phyloP scores from a whole-genome alignment of 495 filamentous ascomycete genomes.

The Penicillium steckii region DNA sequence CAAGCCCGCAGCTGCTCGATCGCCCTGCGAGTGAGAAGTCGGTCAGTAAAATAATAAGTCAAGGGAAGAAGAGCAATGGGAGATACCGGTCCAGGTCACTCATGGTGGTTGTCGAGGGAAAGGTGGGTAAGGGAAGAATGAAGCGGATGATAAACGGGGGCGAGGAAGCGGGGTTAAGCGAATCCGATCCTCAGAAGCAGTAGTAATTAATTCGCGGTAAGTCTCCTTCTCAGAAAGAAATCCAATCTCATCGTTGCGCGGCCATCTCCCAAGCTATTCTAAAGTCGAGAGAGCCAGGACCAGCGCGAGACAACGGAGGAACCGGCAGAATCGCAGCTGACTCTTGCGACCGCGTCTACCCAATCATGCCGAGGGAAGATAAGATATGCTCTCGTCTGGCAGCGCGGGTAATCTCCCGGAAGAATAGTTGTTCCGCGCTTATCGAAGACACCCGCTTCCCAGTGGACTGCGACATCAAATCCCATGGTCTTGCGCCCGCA shows the following conservation, averaged over 20 bases:
- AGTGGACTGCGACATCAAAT: too few relatives aligned
- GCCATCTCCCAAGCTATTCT: conserved; percentile 14
- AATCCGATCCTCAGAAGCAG: conserved; percentile 4
- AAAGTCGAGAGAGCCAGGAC: neutral
- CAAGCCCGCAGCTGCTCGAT: conserved; percentile 93
- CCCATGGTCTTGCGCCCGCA: conserved; percentile 1
- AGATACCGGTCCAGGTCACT: conserved; percentile 81
- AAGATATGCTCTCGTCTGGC: conserved; percentile 45
- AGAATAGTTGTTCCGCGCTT: too few relatives aligned
- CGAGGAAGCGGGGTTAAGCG: conserved; percentile 9
- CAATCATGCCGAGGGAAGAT: conserved; percentile 39
- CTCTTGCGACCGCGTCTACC: conserved; percentile 13
- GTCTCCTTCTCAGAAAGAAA: conserved; percentile 14
- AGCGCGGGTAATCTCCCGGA: too few relatives aligned
- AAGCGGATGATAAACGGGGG: conserved; percentile 5
- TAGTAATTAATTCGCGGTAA: conserved; percentile 14
- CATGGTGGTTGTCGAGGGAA: conserved; percentile 50
- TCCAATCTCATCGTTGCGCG: conserved; percentile 21
- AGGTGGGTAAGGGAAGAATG: conserved; percentile 1
- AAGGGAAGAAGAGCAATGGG: neutral
- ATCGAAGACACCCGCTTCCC: too few relatives aligned
- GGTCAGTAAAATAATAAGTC: conserved; percentile 3
- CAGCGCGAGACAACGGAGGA: conserved; percentile 3
- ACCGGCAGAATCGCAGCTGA: conserved; percentile 2
- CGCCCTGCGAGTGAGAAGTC: conserved; percentile 57